Base-by-base conservation (phyloP, 169 alveolate species). In the Plasmodium coatneyi region DNA sequence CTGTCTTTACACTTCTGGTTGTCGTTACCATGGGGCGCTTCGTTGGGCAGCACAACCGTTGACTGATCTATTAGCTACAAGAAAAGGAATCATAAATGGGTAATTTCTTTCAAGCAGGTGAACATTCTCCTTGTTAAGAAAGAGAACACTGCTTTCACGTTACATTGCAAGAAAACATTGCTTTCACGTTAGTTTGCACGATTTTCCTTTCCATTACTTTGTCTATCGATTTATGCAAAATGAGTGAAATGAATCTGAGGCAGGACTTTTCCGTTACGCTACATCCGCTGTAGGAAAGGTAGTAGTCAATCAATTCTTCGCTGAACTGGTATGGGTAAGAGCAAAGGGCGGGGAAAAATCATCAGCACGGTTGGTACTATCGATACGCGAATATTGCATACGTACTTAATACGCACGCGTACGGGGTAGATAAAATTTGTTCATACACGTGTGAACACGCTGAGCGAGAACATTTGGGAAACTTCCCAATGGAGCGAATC, bases 171-270 rank as follows among this genome's bases (percentile, higher is more conserved):
- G 32, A 83, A 39, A 7, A 25, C 16, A 22, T 60, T n/a, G 12
- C 74, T 12, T 34, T 36, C 74, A 78, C 12, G 34, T 32, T 32
- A 2, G 25, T 14, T 60, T 16, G 72, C 52, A 25, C 22, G 14
- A 76, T 9, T 41, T 54, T 89, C 76, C 76, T 22, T 32, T 43
- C 28, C 19, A 34, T 89, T 80, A 89, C 87, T 60, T 54, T 78
- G 70, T 89, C 94, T 60, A 89, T n/a, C 52, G 94, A 79, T 60
- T 79, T 89, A 66, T 89, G 94, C 52, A 89, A 89, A 39, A 80
- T 39, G 12, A 89, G 89, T 10, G 94, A 89, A 34, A 89, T 89
- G 80, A 89, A 80, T 89, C 94, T 78, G 5, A 89, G 46, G 41
- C 86, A 89, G 10, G 94, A 89, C 60, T 80, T 78, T 79, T 89